A percentile compares a stretch with the other conserved stretches of the same genome.
Conservation (phyloP, 225 moss, liverwort and hornwort species). For the Marchantia polymorpha region DNA sequence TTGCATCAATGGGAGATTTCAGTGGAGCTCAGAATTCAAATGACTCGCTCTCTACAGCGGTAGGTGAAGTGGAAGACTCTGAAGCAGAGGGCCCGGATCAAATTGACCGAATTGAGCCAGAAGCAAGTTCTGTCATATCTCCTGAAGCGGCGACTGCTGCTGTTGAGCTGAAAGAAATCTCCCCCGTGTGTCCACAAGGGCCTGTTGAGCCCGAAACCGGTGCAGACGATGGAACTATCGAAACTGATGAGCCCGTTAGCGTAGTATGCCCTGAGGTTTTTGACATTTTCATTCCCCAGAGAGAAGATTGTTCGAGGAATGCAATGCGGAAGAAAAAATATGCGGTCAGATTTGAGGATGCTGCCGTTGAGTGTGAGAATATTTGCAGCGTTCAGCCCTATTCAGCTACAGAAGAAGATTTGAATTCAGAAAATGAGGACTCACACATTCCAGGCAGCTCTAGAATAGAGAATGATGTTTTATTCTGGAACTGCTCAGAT, state of each 20-base stretch:
- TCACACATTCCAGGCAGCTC: no score
- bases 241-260: background rate
- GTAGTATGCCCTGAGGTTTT: background rate
- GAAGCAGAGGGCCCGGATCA: background rate
- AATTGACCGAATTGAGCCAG: background rate
- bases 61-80: background rate
- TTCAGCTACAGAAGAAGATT: background rate
- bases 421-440: background rate
- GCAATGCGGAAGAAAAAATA: conserved; percentile 1
- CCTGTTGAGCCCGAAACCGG: background rate
- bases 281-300: background rate
- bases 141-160: background rate
- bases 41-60: background rate
- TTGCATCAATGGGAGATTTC: background rate
- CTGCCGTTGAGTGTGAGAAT: background rate
- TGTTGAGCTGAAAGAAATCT: background rate
- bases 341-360: conserved; percentile 19
- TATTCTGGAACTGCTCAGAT: background rate
- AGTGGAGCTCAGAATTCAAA: background rate
- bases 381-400: background rate
- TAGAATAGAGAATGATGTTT: background rate
- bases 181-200: no score
- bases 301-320: background rate
- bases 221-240: background rate
- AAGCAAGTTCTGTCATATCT: background rate